These are phyloP conservation scores for Kwoniella sp. DNA, from an alignment of 768 basidiomycete genomes.

Conservation along the genomic window DNA sequence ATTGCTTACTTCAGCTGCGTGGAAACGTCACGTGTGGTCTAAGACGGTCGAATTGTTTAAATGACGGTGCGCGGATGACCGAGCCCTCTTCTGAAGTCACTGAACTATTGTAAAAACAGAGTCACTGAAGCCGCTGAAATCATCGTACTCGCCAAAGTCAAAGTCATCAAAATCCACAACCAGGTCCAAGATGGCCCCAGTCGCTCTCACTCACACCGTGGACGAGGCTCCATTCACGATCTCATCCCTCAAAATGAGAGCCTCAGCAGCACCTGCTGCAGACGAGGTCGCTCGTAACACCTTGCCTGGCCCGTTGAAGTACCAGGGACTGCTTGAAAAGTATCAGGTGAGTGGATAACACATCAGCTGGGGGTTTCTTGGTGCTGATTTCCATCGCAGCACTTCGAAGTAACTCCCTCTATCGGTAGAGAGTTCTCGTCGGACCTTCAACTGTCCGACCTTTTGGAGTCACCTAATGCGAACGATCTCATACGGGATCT, in stretches of 20 bases:
- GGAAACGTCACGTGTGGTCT: neutral
- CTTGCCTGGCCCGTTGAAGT: constrained; percentile 33
- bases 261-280: neutral
- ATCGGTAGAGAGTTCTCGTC: constrained; percentile 64
- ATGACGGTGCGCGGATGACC: neutral
- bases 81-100: neutral
- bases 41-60: neutral
- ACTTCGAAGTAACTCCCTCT: constrained; percentile 60
- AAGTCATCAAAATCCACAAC: neutral
- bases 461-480: constrained; percentile 60
- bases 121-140: too few species aligned
- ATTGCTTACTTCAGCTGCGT: neutral
- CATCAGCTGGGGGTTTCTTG: neutral
- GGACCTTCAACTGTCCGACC: constrained; percentile 60
- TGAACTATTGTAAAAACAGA: too few species aligned
- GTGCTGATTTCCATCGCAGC: constrained; percentile 11
- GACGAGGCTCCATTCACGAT: neutral
- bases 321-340: constrained; percentile 40
- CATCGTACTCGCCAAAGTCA: neutral
- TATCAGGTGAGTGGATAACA: constrained; percentile 21
- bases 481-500: constrained; percentile 65
- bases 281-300: constrained; percentile 17
- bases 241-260: neutral
- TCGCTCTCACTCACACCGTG: constrained; percentile 1
- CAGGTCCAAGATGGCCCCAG: constrained; percentile 4